Evolutionary conservation across 768 basidiomycete genomes (phyloP).

Genomic region (Crassisporium funariophilum): DNA sequence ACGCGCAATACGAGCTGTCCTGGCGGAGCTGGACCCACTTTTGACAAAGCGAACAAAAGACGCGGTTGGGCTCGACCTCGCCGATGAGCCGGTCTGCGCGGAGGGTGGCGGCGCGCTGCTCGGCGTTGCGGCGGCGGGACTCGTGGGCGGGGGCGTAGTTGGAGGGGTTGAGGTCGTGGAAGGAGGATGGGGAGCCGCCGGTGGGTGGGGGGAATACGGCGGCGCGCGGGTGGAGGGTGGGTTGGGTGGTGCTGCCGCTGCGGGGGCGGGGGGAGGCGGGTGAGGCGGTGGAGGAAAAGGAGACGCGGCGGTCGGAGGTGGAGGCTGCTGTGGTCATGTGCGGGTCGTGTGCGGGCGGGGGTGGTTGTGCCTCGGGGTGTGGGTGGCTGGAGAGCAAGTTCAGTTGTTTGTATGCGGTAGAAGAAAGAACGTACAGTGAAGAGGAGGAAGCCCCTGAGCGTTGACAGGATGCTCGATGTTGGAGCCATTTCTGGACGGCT

Average conservation of each 20-base stretch:
- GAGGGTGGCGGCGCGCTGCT: constrained; percentile 74
- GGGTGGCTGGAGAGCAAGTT: too few species aligned
- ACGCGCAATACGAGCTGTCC: constrained; percentile 78
- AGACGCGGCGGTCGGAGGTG: background rate
- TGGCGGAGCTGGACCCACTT: constrained; percentile 86
- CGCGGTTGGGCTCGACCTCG: constrained; percentile 72
- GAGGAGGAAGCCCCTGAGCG: background rate
- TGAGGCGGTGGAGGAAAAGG: constrained; percentile 3
- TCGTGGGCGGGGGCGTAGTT: constrained; percentile 63
- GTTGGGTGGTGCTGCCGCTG: constrained; percentile 1
- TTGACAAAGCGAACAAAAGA: constrained; percentile 73
- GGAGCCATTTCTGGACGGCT: constrained; percentile 67
- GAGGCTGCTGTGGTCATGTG: background rate
- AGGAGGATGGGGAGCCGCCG: constrained; percentile 19
- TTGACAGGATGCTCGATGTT: constrained; percentile 61
- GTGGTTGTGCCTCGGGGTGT: too few species aligned
- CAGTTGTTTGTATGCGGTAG: background rate
- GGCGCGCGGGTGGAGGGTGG: constrained; percentile 11
- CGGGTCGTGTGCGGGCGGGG: background rate
- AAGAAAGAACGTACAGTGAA: background rate
- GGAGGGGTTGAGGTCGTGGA: constrained; percentile 60
- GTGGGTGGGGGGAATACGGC: constrained; percentile 9
- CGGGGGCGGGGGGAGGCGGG: background rate
- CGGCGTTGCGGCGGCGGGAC: constrained; percentile 73
- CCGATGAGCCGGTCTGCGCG: constrained; percentile 65